Percentiles rank a stretch among this genome's conserved stretches.
Evolutionary conservation across 129 eudicot genomes (phyloP).

Genomic region (Pulicaria dysenterica): DNA sequence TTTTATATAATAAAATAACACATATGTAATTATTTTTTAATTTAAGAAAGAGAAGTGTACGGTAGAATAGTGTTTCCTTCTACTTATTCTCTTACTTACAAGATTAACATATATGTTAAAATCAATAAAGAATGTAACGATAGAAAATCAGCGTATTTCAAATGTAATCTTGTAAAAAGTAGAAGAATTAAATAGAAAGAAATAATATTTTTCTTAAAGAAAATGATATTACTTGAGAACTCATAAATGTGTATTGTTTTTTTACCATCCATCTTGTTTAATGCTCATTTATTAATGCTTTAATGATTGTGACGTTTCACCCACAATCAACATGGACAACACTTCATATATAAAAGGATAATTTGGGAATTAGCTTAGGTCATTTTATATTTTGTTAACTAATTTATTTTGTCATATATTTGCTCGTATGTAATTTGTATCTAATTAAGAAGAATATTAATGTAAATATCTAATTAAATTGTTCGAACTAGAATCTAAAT

Average conservation of each 20-base stretch:
- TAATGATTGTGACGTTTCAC: constrained; percentile 21
- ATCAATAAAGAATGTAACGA: no score
- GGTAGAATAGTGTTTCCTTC: no score
- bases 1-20: no score
- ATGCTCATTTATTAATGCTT: not conserved
- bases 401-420: not conserved
- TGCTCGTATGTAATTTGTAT: not conserved
- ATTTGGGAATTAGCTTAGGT: not conserved
- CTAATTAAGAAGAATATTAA: not conserved
- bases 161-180: no score
- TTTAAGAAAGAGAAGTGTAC: no score
- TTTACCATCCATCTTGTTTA: not conserved
- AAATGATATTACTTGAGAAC: no score
- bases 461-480: not conserved
- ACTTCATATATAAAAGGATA: constrained; percentile 13
- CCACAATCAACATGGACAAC: constrained; percentile 16
- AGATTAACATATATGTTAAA: no score
- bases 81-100: no score
- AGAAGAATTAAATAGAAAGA: no score
- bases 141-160: no score
- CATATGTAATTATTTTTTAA: no score
- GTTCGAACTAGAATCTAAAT: not conserved
- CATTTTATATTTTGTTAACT: not conserved
- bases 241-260: not conserved
- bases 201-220: no score